phyloP scores from a whole-genome alignment of 768 basidiomycete species.

The Amyloporia xantha region DNA sequence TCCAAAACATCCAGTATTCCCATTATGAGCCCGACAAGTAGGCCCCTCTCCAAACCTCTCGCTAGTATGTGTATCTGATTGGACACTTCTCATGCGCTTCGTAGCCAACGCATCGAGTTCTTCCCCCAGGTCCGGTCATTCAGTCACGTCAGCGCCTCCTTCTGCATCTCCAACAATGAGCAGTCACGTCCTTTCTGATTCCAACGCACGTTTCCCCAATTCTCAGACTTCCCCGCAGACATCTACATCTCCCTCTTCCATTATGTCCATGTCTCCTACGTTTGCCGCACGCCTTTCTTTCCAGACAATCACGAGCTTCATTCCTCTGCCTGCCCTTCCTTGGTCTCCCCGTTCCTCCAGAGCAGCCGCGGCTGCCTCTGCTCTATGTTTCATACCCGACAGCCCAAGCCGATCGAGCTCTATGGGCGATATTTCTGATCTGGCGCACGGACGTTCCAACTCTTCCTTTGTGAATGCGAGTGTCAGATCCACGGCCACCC shows the following conservation, averaged over 20 bases:
- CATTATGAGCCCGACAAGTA: constrained; percentile 17
- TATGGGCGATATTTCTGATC: constrained; percentile 1
- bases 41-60: constrained; percentile 17
- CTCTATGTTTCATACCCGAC: constrained; percentile 12
- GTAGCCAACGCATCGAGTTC: constrained; percentile 11
- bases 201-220: constrained; percentile 9
- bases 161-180: constrained; percentile 31
- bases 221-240: constrained; percentile 18
- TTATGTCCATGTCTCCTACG: constrained; percentile 42
- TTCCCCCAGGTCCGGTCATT: constrained; percentile 9
- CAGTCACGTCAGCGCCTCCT: constrained; percentile 10
- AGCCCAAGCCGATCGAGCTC: constrained; percentile 17
- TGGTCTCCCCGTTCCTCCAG: constrained; percentile 25
- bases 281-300: constrained; percentile 52
- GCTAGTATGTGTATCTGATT: constrained; percentile 21
- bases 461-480: constrained; percentile 10
- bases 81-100: constrained; percentile 8
- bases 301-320: constrained; percentile 54
- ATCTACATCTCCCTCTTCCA: constrained; percentile 36
- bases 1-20: constrained; percentile 13
- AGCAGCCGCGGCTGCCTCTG: constrained; percentile 10
- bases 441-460: constrained; percentile 3
- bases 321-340: constrained; percentile 37
- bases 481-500: constrained; percentile 2
- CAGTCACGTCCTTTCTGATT: constrained; percentile 25